These are phyloP conservation scores for Ganoderma sinense DNA, from an alignment of 1,284 basidiomycete genomes.

Conservation along the genomic window DNA sequence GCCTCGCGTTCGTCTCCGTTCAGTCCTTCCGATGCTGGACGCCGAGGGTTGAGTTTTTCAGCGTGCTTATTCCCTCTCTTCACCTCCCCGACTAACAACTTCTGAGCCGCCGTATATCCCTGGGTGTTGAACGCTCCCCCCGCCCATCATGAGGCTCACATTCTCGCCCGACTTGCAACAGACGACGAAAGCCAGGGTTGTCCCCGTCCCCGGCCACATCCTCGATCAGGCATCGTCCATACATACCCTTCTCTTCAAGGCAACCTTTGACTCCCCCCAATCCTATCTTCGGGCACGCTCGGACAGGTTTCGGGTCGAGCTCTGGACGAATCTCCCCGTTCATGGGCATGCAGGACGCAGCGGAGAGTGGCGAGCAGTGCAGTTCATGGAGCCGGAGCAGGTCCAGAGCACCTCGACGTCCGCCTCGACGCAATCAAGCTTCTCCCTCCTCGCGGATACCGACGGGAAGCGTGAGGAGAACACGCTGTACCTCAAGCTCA, in stretches of 20 bases:
- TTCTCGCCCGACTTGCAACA: slow-evolving; percentile 33
- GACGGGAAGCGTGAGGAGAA: slow-evolving; percentile 14
- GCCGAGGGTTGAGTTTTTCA: not conserved
- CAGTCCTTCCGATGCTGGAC: not conserved
- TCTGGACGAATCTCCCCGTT: slow-evolving; percentile 41
- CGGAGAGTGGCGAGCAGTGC: slow-evolving; percentile 38
- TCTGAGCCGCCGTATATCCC: slow-evolving; percentile 20
- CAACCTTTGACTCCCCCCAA: slow-evolving; percentile 35
- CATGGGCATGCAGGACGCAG: slow-evolving; percentile 22
- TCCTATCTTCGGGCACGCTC: slow-evolving; percentile 31
- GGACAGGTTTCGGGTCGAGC: slow-evolving; percentile 37
- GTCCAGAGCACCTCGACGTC: not conserved
- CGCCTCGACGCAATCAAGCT: not conserved
- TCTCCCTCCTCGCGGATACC: slow-evolving; percentile 16
- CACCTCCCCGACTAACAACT: not conserved
- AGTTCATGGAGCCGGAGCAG: slow-evolving; percentile 26
- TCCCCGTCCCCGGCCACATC: slow-evolving; percentile 24
- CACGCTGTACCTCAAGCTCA: slow-evolving; percentile 25
- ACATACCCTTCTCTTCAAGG: slow-evolving; percentile 36
- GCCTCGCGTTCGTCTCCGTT: not conserved
- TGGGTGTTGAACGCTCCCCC: not conserved
- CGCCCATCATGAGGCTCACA: slow-evolving; percentile 26
- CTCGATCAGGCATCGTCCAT: slow-evolving; percentile 13
- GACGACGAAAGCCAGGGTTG: slow-evolving; percentile 21
- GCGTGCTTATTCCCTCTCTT: not conserved